Percentiles rank a stretch among this genome's conserved stretches.
These are phyloP conservation scores for Omphalotus olearius DNA, from an alignment of 1,284 basidiomycete species.

Conservation along the genomic window DNA sequence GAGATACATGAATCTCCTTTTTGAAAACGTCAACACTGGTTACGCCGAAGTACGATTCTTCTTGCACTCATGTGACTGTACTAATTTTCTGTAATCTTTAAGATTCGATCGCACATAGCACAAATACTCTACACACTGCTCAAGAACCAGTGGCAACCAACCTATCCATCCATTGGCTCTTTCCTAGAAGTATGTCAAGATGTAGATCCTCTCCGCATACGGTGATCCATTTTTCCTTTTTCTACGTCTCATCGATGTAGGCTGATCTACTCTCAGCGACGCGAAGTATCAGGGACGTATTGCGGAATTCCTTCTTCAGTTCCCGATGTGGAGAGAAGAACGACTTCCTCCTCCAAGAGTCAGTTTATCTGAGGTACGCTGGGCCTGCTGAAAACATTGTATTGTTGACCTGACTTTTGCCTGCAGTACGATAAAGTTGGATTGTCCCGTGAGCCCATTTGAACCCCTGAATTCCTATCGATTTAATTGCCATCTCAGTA, in stretches of 20 bases:
- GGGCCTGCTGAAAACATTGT: background rate
- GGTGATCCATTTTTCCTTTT: conserved; percentile 33
- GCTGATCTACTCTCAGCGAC: conserved; percentile 34
- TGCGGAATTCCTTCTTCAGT: conserved; percentile 45
- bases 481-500: conserved; percentile 37
- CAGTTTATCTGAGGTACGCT: conserved; percentile 61
- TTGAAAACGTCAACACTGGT: conserved; percentile 73
- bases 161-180: conserved; percentile 60
- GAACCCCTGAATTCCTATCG: conserved; percentile 14
- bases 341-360: conserved; percentile 83
- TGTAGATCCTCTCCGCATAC: conserved; percentile 63
- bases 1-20: conserved; percentile 67
- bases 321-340: conserved; percentile 68
- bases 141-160: conserved; percentile 69
- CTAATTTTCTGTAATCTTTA: conserved; percentile 2
- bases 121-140: conserved; percentile 64
- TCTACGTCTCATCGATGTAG: background rate
- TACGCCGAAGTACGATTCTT: conserved; percentile 70
- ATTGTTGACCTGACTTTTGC: conserved; percentile 12
- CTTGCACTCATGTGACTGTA: background rate
- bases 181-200: conserved; percentile 65
- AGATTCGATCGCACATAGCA: conserved; percentile 74
- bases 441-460: conserved; percentile 53
- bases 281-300: conserved; percentile 56
- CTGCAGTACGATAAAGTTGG: conserved; percentile 82